Conservation (phyloP, 2,329 filamentous ascomycete genomes). For the Fusarium bactridioides region DNA sequence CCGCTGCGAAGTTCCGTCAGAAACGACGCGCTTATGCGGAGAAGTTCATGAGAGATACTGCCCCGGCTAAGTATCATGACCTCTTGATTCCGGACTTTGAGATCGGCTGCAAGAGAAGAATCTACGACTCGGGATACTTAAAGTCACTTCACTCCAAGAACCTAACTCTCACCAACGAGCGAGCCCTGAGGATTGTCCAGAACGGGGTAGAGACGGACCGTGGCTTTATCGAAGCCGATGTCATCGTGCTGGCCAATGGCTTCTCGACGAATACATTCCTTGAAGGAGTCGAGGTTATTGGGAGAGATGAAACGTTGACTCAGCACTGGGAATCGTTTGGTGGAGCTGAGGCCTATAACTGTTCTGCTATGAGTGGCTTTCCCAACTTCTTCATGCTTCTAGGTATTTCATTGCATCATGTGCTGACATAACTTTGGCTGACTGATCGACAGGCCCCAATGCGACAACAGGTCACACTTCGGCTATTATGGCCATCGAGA, state of each 20-base stretch:
- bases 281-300: neutral
- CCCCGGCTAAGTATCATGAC: neutral
- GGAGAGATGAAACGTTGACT: neutral
- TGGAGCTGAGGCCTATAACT: neutral
- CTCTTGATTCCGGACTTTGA: neutral
- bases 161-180: neutral
- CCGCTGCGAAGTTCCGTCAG: neutral
- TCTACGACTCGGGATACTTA: neutral
- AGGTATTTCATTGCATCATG: fast-evolving
- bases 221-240: neutral
- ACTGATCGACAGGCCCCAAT: neutral
- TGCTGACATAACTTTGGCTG: fast-evolving
- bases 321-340: neutral
- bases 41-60: neutral
- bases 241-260: neutral
- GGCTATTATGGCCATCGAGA: neutral
- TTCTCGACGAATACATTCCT: neutral
- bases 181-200: neutral
- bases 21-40: neutral
- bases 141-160: neutral
- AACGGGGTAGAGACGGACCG: neutral
- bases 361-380: neutral
- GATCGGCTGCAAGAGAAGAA: neutral
- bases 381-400: neutral
- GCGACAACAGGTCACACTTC: neutral